Evolutionary conservation across 257 asterid genomes (phyloP).

Genomic region (Plantago ovata): DNA sequence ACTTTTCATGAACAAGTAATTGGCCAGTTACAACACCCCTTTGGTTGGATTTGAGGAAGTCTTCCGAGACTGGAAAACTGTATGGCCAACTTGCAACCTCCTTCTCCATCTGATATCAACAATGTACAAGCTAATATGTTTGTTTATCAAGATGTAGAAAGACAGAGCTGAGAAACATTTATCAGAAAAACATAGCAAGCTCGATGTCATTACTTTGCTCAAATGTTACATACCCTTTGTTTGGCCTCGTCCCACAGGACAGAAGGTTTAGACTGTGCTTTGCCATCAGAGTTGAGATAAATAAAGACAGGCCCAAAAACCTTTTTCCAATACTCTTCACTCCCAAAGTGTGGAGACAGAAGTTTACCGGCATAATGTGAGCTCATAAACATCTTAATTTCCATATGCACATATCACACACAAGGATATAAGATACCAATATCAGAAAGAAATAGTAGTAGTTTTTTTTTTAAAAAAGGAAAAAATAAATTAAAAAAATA

Average conservation of each 20-base stretch:
- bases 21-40: constrained; percentile 50
- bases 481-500: no score
- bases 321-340: constrained; percentile 56
- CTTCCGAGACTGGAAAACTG: constrained; percentile 43
- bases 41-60: constrained; percentile 35
- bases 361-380: constrained; percentile 55
- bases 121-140: no score
- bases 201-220: no score
- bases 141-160: no score
- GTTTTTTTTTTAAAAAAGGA: no score
- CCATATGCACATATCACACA: not conserved
- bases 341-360: constrained; percentile 32
- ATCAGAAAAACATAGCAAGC: not conserved
- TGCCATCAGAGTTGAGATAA: constrained; percentile 38
- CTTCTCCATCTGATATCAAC: constrained; percentile 37
- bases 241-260: constrained; percentile 61
- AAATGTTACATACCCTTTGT: constrained; percentile 28
- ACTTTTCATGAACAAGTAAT: constrained; percentile 50
- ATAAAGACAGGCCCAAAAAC: constrained; percentile 58
- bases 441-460: no score
- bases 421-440: not conserved
- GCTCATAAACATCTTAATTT: constrained; percentile 63
- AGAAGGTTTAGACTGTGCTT: constrained; percentile 29
- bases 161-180: not conserved
- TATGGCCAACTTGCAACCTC: constrained; percentile 66